Evolutionary conservation across 257 asterid species (phyloP).

Genomic region (Avicennia marina): DNA sequence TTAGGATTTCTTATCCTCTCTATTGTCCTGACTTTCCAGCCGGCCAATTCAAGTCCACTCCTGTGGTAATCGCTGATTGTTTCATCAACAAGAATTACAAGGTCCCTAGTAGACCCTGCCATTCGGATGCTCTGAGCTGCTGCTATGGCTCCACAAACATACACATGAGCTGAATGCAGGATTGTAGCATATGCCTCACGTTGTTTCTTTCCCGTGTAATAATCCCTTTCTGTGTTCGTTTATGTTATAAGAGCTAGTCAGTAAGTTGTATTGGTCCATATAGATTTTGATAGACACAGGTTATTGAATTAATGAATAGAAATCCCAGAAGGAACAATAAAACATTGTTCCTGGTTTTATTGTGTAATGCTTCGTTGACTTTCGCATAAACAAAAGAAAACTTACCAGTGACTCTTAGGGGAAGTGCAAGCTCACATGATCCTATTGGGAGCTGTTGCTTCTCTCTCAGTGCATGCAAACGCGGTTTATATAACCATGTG

Average conservation of each 20-base stretch:
- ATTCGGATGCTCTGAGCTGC: slow-evolving; percentile 90
- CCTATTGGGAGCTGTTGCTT: slow-evolving; percentile 77
- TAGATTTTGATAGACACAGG: no score
- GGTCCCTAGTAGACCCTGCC: slow-evolving; percentile 82
- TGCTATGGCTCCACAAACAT: slow-evolving; percentile 90
- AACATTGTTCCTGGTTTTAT: no score
- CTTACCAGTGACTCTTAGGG: slow-evolving; percentile 59
- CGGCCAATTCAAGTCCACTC: slow-evolving; percentile 72
- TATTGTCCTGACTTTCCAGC: slow-evolving; percentile 75
- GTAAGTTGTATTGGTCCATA: background rate
- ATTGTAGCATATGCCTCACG: slow-evolving; percentile 89
- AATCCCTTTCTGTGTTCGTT: slow-evolving; percentile 32
- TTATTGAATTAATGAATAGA: background rate
- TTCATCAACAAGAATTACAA: slow-evolving; percentile 80
- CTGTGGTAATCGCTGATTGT: slow-evolving; percentile 64
- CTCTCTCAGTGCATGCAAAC: slow-evolving; percentile 35
- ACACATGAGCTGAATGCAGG: slow-evolving; percentile 82
- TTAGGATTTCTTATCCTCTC: slow-evolving; percentile 75
- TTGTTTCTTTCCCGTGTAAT: slow-evolving; percentile 29
- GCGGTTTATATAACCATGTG: slow-evolving; percentile 64
- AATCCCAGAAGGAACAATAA: background rate
- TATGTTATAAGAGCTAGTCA: background rate
- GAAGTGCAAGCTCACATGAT: slow-evolving; percentile 89
- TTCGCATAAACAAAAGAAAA: background rate
- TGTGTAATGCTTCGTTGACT: background rate